These are phyloP conservation scores for Nadsonia fulvescens DNA, from an alignment of 805 yeast species.

Conservation along the genomic window DNA sequence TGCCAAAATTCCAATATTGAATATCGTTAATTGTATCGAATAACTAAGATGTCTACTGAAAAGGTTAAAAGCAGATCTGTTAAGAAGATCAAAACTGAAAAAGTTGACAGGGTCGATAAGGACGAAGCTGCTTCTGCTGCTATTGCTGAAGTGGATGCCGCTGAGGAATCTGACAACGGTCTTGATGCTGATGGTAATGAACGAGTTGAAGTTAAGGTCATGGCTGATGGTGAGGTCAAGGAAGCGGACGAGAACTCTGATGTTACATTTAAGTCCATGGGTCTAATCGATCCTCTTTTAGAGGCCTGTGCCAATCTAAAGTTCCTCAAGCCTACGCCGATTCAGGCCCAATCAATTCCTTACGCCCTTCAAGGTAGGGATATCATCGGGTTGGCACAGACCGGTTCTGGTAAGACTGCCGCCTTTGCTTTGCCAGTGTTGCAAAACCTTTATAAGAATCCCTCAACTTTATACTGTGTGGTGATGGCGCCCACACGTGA, in stretches of 20 bases:
- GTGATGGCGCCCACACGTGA: constrained; percentile 64
- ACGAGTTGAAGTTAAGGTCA: constrained; percentile 5
- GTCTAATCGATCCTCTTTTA: constrained; percentile 27
- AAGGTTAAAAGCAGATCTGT: not conserved
- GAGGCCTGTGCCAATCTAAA: constrained; percentile 65
- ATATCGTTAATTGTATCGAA: constrained; percentile 1
- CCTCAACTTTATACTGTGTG: constrained; percentile 73
- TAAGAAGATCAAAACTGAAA: not conserved
- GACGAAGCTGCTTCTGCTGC: too few relatives aligned
- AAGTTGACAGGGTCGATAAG: constrained; percentile 2
- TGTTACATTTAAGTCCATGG: constrained; percentile 17
- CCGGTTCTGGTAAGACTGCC: constrained; percentile 97
- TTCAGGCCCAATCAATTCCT: constrained; percentile 82
- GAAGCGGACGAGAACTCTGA: constrained; percentile 6
- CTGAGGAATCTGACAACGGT: not conserved
- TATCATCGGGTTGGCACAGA: constrained; percentile 89
- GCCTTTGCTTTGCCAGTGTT: constrained; percentile 94
- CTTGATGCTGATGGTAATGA: constrained; percentile 4
- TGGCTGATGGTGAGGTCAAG: constrained; percentile 5
- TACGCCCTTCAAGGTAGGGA: constrained; percentile 81
- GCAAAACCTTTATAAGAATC: constrained; percentile 79
- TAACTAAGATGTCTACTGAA: not conserved
- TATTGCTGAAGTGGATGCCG: too few relatives aligned
- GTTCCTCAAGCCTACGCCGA: constrained; percentile 76
- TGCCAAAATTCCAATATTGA: constrained; percentile 1